Percentiles rank a stretch among this genome's conserved stretches.
phyloP scores from a whole-genome alignment of 768 basidiomycete genomes.

The Russula earlei region DNA sequence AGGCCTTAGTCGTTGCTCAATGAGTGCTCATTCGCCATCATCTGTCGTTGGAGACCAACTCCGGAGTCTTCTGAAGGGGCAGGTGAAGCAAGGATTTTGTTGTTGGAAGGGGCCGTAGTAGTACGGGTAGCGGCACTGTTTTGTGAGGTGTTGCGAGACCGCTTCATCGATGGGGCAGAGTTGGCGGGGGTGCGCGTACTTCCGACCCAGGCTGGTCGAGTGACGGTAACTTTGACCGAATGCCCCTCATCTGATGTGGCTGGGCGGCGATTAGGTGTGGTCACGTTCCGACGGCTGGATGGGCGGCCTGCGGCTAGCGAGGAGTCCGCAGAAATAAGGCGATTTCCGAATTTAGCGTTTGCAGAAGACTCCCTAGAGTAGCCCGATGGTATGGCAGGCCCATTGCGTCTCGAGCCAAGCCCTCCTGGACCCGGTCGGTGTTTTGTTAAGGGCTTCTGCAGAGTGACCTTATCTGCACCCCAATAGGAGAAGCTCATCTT shows the following conservation, averaged over 20 bases:
- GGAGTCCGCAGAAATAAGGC: slow-evolving; percentile 60
- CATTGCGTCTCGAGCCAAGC: slow-evolving; percentile 30
- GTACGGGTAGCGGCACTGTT: slow-evolving; percentile 47
- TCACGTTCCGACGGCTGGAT: slow-evolving; percentile 51
- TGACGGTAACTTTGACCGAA: slow-evolving; percentile 60
- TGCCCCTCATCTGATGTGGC: slow-evolving; percentile 53
- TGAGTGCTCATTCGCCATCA: slow-evolving; percentile 67
- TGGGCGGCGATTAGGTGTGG: slow-evolving; percentile 36
- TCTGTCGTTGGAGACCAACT: slow-evolving; percentile 74
- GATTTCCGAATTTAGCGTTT: slow-evolving; percentile 87
- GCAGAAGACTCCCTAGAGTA: slow-evolving; percentile 78
- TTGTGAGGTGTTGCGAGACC: slow-evolving; percentile 64
- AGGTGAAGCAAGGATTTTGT: slow-evolving; percentile 53
- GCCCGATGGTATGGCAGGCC: slow-evolving; percentile 37
- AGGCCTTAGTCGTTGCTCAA: slow-evolving; percentile 31
- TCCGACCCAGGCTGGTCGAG: slow-evolving; percentile 61
- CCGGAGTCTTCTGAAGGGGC: slow-evolving; percentile 77
- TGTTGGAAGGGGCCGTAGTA: slow-evolving; percentile 30
- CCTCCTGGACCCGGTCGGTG: slow-evolving; percentile 27
- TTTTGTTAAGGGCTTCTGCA: slow-evolving; percentile 68
- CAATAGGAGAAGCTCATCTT: slow-evolving; percentile 94
- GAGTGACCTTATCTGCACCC: slow-evolving; percentile 86
- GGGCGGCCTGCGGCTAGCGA: slow-evolving; percentile 39
- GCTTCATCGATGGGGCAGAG: slow-evolving; percentile 37
- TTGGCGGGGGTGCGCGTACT: slow-evolving; percentile 37